phyloP scores from a whole-genome alignment of 78 protist genomes.

The Pigoraptor vietnamica region DNA sequence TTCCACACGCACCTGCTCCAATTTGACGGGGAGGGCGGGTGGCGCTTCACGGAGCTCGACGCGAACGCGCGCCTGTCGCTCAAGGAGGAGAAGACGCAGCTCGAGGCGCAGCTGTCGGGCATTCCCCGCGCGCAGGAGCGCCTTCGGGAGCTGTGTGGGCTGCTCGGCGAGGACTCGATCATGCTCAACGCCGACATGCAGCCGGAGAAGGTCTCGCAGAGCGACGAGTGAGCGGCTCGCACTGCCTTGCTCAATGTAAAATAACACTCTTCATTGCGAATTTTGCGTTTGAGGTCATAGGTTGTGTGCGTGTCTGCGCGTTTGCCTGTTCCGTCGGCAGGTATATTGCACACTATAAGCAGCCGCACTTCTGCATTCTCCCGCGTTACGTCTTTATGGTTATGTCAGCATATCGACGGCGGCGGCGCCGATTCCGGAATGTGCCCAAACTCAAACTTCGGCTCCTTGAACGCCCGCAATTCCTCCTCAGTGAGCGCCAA shows the following conservation, averaged over 20 bases:
- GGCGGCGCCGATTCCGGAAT: background rate
- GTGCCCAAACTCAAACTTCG: background rate
- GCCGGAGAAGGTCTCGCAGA: background rate
- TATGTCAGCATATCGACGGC: background rate
- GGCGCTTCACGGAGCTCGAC: background rate
- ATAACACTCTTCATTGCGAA: no score
- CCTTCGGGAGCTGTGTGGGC: conserved; percentile 20
- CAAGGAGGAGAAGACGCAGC: conserved; percentile 34
- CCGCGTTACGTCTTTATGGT: background rate
- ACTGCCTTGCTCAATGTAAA: background rate
- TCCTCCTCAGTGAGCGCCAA: no score
- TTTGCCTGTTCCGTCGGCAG: no score
- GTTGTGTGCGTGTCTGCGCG: no score
- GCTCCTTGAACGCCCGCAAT: background rate
- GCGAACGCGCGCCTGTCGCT: conserved; percentile 25
- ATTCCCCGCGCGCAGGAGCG: conserved; percentile 15
- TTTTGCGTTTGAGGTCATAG: no score
- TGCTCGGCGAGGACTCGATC: conserved; percentile 20
- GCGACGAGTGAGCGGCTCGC: no score
- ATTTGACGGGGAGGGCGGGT: conserved; percentile 44
- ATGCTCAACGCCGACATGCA: background rate
- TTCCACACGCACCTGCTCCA: conserved; percentile 37
- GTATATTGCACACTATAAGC: background rate
- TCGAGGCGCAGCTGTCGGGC: conserved; percentile 14
- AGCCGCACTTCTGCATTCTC: background rate